These are phyloP conservation scores for Phoma sp. DNA, from an alignment of 2,329 filamentous ascomycete species.

Conservation along the genomic window DNA sequence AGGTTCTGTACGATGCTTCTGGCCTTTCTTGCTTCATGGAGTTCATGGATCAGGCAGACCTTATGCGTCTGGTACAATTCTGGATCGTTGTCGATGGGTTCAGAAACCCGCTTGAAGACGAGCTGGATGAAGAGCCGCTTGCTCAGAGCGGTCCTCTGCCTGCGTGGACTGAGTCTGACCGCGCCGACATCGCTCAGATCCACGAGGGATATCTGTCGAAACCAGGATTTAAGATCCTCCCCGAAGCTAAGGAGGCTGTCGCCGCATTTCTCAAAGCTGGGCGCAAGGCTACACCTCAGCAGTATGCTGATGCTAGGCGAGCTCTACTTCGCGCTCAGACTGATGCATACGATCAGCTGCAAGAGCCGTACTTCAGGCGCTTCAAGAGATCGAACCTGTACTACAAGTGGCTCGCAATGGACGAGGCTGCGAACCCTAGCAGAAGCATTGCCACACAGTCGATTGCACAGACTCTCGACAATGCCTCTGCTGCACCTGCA, in stretches of 20 bases:
- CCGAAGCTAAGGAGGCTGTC: constrained; percentile 72
- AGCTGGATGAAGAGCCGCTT: constrained; percentile 68
- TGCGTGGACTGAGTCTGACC: constrained; percentile 82
- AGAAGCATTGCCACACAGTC: constrained; percentile 34
- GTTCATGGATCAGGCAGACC: constrained; percentile 90
- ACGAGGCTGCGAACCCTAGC: constrained; percentile 63
- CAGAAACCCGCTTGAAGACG: constrained; percentile 89
- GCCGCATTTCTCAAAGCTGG: constrained; percentile 80
- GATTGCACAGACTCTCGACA: constrained; percentile 37
- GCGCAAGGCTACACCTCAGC: constrained; percentile 73
- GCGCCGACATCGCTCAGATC: constrained; percentile 87
- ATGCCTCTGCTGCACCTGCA: constrained; percentile 36
- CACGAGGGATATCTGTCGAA: constrained; percentile 86
- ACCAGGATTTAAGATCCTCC: constrained; percentile 78
- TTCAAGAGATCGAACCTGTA: constrained; percentile 95
- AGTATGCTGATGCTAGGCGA: constrained; percentile 82
- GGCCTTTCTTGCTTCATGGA: constrained; percentile 99
- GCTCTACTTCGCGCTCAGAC: constrained; percentile 85
- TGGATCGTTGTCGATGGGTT: constrained; percentile 98
- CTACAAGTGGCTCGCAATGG: constrained; percentile 92
- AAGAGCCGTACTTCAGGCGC: constrained; percentile 75
- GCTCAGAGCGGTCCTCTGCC: constrained; percentile 57
- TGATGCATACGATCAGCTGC: constrained; percentile 81
- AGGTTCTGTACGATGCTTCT: constrained; percentile 87
- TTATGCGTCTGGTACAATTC: constrained; percentile 93